Conservation (phyloP, 108 stramenopile species). For the Fragilaria crotonensis region DNA sequence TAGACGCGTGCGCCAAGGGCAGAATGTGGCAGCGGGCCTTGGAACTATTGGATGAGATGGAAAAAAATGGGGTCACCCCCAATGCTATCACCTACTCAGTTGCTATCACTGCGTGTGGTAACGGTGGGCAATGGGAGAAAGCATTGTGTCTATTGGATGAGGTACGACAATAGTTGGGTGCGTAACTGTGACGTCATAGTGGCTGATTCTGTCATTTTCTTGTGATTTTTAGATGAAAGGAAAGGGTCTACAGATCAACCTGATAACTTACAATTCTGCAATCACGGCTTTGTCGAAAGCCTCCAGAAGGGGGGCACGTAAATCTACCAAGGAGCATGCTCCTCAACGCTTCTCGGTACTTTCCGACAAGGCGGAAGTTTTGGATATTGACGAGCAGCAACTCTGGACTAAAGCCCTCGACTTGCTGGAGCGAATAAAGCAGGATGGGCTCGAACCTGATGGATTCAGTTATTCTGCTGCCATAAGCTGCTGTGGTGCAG, state of each 20-base stretch:
- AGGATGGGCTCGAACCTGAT: constrained; percentile 54
- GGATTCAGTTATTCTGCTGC: constrained; percentile 72
- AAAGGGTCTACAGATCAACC: constrained; percentile 50
- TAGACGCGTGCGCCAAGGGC: constrained; percentile 72
- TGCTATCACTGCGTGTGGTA: constrained; percentile 72
- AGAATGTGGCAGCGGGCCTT: constrained; percentile 54
- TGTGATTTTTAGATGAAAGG: constrained; percentile 33
- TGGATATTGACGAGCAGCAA: constrained; percentile 16
- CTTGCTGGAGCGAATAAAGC: constrained; percentile 56
- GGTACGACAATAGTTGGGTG: constrained; percentile 9
- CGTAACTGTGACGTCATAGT: no score
- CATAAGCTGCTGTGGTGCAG: constrained; percentile 66
- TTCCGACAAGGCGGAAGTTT: background rate
- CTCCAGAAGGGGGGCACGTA: constrained; percentile 25
- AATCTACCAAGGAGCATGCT: constrained; percentile 4
- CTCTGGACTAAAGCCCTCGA: constrained; percentile 47
- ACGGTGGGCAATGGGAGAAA: constrained; percentile 63
- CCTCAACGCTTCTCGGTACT: background rate
- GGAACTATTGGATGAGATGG: constrained; percentile 67
- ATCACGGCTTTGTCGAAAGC: constrained; percentile 67
- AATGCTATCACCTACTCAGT: constrained; percentile 58
- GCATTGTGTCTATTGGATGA: constrained; percentile 55
- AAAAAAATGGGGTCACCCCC: constrained; percentile 45
- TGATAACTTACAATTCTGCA: constrained; percentile 74
- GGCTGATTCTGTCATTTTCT: background rate